Evolutionary conservation across 257 asterid species (phyloP).

Genomic region (Petunia secreta): DNA sequence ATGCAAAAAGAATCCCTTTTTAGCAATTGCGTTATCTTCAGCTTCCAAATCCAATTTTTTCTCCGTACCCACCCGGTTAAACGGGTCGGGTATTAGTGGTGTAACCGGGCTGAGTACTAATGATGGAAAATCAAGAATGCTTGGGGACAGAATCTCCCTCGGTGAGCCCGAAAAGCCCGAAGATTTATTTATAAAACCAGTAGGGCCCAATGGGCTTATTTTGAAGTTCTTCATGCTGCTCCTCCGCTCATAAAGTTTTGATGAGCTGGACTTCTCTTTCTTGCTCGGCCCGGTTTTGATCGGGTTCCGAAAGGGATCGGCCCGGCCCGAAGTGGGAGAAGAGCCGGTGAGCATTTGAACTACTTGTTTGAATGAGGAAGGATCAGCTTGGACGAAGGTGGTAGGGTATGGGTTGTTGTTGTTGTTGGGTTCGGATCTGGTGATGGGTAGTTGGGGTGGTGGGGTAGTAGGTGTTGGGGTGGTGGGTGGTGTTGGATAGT

Average conservation of each 20-base stretch:
- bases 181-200: conserved; percentile 32
- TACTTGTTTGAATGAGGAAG: conserved; percentile 86
- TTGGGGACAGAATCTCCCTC: conserved; percentile 75
- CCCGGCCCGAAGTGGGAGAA: conserved; percentile 43
- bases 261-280: conserved; percentile 70
- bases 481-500: conserved; percentile 28
- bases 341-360: conserved; percentile 96
- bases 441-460: conserved; percentile 55
- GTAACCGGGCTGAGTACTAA: conserved; percentile 90
- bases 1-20: conserved; percentile 76
- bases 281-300: conserved; percentile 64
- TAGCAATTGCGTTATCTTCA: conserved; percentile 79
- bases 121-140: conserved; percentile 87
- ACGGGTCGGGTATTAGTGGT: conserved; percentile 87
- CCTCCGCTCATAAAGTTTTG: conserved; percentile 82
- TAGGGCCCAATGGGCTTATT: conserved; percentile 66
- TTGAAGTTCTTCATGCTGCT: conserved; percentile 81
- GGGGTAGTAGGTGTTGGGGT: conserved; percentile 33
- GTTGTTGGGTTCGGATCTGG: conserved; percentile 87
- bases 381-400: conserved; percentile 96
- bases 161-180: conserved; percentile 62
- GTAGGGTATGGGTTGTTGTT: conserved; percentile 86
- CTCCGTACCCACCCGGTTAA: conserved; percentile 44
- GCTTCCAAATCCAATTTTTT: conserved; percentile 57
- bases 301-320: conserved; percentile 51